These are phyloP conservation scores for Sugiyamaella xylanicola DNA, from an alignment of 1,139 yeast species.

Conservation along the genomic window DNA sequence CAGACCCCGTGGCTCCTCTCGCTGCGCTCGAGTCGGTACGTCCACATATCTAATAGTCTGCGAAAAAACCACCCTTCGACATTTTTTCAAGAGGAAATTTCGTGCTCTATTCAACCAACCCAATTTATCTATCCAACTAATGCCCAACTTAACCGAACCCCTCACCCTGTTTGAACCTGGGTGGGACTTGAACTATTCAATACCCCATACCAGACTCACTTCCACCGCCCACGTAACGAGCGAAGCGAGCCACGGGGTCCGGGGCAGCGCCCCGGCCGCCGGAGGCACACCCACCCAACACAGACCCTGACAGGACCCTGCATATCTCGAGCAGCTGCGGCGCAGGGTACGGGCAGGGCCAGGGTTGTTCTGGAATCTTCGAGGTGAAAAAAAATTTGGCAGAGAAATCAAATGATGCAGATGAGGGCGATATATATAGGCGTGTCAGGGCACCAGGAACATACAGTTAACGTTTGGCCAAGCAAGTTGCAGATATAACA, in stretches of 20 bases:
- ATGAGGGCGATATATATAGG: constrained; percentile 1
- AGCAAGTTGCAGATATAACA: constrained; percentile 1
- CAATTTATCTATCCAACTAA: too few species aligned
- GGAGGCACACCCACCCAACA: background rate
- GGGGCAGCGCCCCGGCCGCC: background rate
- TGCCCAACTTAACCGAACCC: too few species aligned
- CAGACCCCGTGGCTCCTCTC: constrained; percentile 7
- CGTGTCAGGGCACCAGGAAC: background rate
- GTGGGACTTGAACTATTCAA: too few species aligned
- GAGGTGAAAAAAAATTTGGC: constrained; percentile 16
- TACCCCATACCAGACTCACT: too few species aligned
- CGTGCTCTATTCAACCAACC: too few species aligned
- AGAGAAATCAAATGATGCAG: background rate
- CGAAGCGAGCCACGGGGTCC: too few species aligned
- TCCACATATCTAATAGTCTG: too few species aligned
- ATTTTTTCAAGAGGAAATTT: too few species aligned
- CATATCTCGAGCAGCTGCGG: background rate
- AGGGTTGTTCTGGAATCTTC: constrained; percentile 17
- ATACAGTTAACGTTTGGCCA: too few species aligned
- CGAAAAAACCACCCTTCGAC: too few species aligned
- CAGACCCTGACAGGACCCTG: background rate
- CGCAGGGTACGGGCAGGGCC: constrained; percentile 1
- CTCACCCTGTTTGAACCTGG: too few species aligned
- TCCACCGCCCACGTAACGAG: too few species aligned
- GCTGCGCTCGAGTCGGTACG: background rate